Evolutionary conservation across 2,329 filamentous ascomycete genomes (phyloP), one percentile per base, ranked within the genome.

Genomic region (Sporothrix pallida): DNA sequence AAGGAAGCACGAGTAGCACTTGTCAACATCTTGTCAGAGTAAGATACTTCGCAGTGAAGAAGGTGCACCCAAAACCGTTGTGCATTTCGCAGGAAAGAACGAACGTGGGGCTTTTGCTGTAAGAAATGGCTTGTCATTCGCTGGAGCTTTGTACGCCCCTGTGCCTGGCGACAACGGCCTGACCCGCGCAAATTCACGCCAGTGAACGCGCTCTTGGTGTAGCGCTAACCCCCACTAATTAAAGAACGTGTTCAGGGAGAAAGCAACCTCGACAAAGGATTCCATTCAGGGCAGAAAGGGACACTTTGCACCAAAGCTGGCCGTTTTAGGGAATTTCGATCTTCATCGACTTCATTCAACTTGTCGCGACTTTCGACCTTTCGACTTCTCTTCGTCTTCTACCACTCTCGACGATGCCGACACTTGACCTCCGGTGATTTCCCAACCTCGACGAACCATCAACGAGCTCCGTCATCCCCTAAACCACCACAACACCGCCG

Each of bases 401-500:
- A 23, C 23, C 15, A 12, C 12, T 17, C 10, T 31, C 23, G 23
- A 37, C 7, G 46, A 52, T 58, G 50, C 17, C 50, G 50, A 70
- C 31, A 12, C 12, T 56, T 17, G 17, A 26, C 52, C 52, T 58
- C n/a, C 31, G 26, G 52, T 52, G 31, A 69, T 26, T 42, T n/a
- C 17, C 13, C 13, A 13, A 58, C 50, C 13, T 52, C 13, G 46
- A 37, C 65, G 23, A 52, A 31, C 37, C 46, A 37, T 17, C 15
- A 37, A 12, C 46, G 26, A 67, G 62, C 13, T 12, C 37, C 23
- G 46, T 37, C 46, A 37, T 20, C 65, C 48, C 37, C 63, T 6
- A n/a, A 31, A 37, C 7, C 13, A 37, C 26, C 37, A 73, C 31
- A 56, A 65, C 50, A 44, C 67, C 68, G 44, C n/a, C 73, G 78